Evolutionary conservation across 2,329 filamentous ascomycete genomes (phyloP), one percentile per base, ranked within the genome.

Genomic region (Aureobasidium leucospermi): DNA sequence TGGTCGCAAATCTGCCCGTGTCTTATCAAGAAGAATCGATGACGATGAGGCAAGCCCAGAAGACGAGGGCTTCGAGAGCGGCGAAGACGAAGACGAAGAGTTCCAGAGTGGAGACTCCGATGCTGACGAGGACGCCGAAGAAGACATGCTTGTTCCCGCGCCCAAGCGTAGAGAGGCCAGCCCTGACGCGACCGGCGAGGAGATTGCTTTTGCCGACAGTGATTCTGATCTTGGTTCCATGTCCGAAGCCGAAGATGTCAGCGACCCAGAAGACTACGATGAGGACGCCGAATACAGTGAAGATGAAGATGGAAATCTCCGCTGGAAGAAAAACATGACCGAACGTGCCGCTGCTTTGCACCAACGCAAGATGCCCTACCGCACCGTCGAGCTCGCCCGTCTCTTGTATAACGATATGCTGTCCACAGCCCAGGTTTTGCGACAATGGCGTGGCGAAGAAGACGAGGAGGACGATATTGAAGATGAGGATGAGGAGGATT

Each of bases 191-290:
- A 83, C 85, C 28, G 89, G 85, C 28, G 89, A 85, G 32, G 90
- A 96, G 58, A 68, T 97, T 60, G 90, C 86, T 1, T 99, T 96
- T 76, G 94, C 94, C 13, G 94, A 99, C 69, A 96, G 90, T 68
- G 95, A 99, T 72, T 99, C 94, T 0, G 95, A 99, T 70, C 80
- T 99, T 4, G 94, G 94, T 6, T 96, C 93, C 3, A 74, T 96
- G 63, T 96, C 90, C 8, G 79, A 78, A 59, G 77, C 67, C 10
- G 70, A 71, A 13, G 77, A 77, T 19, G 75, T 76, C 3, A 75
- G 76, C 5, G 73, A 74, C 0, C 58, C 58, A 6, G 77, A 75
- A 19, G 62, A 61, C 10, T 59, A 56, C 28, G 63, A 64, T 34
- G 68, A 67, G 11, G 63, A 66, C 42, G 63, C 63, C 4, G 77